Conservation (phyloP, 2,329 filamentous ascomycete species). For the Didymella keratinophila region DNA sequence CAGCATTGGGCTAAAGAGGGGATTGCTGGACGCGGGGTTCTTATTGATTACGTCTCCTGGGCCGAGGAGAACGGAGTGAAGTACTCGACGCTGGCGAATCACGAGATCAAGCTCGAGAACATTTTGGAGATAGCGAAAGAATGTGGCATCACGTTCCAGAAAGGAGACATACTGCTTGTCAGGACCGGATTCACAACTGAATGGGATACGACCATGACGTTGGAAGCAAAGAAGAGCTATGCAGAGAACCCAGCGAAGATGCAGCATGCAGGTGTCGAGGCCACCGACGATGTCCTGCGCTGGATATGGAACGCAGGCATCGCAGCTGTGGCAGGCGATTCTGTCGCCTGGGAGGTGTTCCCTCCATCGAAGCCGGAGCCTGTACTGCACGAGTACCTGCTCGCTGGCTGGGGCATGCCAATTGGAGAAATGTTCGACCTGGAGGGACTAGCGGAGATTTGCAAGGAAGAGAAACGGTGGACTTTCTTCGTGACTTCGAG, state of each 20-base stretch:
- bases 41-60: conserved; percentile 31
- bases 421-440: conserved; percentile 52
- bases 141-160: conserved; percentile 23
- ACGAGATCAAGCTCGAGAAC: conserved; percentile 21
- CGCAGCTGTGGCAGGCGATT: conserved; percentile 45
- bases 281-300: conserved; percentile 33
- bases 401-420: conserved; percentile 60
- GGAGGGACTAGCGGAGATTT: conserved; percentile 53
- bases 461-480: conserved; percentile 50
- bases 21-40: conserved; percentile 30
- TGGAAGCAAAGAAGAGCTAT: conserved; percentile 27
- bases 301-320: conserved; percentile 45
- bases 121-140: conserved; percentile 24
- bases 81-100: conserved; percentile 20
- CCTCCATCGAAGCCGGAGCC: conserved; percentile 33
- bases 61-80: conserved; percentile 26
- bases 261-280: conserved; percentile 40
- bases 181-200: conserved; percentile 29
- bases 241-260: conserved; percentile 35
- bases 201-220: conserved; percentile 22
- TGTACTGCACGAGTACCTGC: conserved; percentile 29
- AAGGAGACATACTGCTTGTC: conserved; percentile 33
- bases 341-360: conserved; percentile 48
- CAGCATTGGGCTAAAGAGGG: conserved; percentile 31
- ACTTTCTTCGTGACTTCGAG: conserved; percentile 53